These are phyloP conservation scores for Colletotrichum sp. DNA, from an alignment of 2,329 filamentous ascomycete genomes.

Conservation along the genomic window DNA sequence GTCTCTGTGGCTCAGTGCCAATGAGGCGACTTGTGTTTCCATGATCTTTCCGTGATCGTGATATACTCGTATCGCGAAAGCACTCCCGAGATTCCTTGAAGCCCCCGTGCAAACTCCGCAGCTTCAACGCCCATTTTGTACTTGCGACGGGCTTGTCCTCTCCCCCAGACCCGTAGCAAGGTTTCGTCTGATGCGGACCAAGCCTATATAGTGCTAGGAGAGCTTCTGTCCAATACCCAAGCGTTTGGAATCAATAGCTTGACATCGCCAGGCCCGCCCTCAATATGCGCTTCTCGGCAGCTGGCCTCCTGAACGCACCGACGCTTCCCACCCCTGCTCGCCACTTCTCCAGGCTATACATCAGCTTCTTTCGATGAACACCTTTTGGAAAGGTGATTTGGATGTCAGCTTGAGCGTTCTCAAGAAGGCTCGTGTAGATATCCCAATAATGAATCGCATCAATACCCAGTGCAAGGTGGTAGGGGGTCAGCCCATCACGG, in stretches of 20 bases:
- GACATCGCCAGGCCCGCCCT: not conserved
- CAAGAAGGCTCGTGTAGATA: not conserved
- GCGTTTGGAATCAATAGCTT: not conserved
- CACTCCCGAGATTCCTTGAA: too few species aligned
- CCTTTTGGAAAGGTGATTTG: not conserved
- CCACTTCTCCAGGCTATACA: not conserved
- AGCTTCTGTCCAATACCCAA: accelerated
- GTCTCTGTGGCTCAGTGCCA: too few species aligned
- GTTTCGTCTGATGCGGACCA: not conserved
- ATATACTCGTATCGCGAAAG: too few species aligned
- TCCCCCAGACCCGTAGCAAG: not conserved
- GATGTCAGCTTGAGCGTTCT: not conserved
- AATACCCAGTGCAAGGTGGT: not conserved
- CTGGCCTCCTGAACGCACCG: not conserved
- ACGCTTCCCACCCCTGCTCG: not conserved
- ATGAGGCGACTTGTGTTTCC: too few species aligned
- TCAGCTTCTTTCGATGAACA: not conserved
- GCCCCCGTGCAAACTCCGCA: too few species aligned
- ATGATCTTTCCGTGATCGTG: too few species aligned
- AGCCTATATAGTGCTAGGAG: not conserved
- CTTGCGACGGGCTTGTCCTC: too few species aligned
- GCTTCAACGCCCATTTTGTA: too few species aligned
- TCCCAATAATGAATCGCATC: not conserved
- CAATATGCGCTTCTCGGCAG: not conserved
- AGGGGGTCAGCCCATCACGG: not conserved